phyloP scores from a whole-genome alignment of 1,284 basidiomycete species.

The Pseudozyma tsukubaensis region DNA sequence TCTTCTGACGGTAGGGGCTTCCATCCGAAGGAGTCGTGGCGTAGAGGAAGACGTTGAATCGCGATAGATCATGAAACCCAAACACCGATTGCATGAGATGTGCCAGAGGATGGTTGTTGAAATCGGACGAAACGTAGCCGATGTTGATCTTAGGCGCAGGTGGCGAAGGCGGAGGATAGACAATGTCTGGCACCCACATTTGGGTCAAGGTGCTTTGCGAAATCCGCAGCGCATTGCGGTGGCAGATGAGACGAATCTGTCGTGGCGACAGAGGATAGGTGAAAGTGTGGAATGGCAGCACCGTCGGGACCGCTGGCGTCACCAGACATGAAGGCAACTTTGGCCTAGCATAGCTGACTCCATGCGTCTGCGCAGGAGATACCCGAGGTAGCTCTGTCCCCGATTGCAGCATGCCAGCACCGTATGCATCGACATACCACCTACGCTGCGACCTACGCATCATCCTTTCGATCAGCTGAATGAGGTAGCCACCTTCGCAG shows the following conservation, averaged over 20 bases:
- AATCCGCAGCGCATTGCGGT: constrained; percentile 74
- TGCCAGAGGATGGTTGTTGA: constrained; percentile 76
- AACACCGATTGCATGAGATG: constrained; percentile 77
- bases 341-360: constrained; percentile 64
- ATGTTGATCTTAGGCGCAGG: constrained; percentile 72
- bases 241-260: constrained; percentile 74
- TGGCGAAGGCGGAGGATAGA: constrained; percentile 74
- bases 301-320: constrained; percentile 72
- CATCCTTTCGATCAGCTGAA: constrained; percentile 74
- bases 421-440: constrained; percentile 72
- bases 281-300: constrained; percentile 76
- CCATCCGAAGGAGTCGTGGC: constrained; percentile 74
- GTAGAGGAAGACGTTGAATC: constrained; percentile 74
- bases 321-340: constrained; percentile 70
- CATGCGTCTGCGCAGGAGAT: constrained; percentile 15
- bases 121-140: constrained; percentile 76
- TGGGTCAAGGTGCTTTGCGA: constrained; percentile 73
- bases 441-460: constrained; percentile 72
- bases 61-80: constrained; percentile 72
- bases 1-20: constrained; percentile 73
- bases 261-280: constrained; percentile 74
- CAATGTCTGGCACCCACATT: constrained; percentile 72
- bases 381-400: constrained; percentile 30
- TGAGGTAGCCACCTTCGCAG: constrained; percentile 74
- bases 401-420: constrained; percentile 8